Percentiles rank a stretch among this genome's conserved stretches.
phyloP scores from a whole-genome alignment of 305 asterid genomes.

The Solanum chacoense region DNA sequence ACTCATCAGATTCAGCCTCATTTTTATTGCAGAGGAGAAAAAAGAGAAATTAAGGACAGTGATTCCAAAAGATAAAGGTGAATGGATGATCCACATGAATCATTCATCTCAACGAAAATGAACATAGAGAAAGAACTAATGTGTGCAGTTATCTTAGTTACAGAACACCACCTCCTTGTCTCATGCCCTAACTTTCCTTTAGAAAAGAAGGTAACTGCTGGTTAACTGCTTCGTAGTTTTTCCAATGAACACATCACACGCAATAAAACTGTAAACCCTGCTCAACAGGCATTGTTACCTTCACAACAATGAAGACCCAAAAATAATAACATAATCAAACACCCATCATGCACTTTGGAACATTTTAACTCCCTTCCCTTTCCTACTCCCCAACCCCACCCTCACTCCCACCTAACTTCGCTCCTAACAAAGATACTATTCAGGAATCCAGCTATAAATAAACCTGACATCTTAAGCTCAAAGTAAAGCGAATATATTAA shows the following conservation, averaged over 20 bases:
- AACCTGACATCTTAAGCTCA: background rate
- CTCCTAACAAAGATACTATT: background rate
- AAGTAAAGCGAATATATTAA: background rate
- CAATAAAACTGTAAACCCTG: background rate
- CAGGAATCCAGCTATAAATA: background rate
- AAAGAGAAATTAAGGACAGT: background rate
- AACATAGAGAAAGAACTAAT: background rate
- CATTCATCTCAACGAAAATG: background rate
- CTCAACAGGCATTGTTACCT: background rate
- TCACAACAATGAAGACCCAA: background rate
- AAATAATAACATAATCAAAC: background rate
- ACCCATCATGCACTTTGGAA: background rate
- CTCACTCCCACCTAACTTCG: background rate
- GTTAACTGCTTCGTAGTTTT: background rate
- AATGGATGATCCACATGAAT: background rate
- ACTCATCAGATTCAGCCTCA: slow-evolving; percentile 2
- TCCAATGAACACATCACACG: background rate
- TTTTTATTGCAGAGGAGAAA: background rate
- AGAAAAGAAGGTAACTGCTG: background rate
- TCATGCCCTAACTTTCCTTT: background rate
- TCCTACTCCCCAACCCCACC: background rate
- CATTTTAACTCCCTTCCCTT: background rate
- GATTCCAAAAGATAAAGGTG: background rate
- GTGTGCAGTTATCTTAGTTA: background rate
- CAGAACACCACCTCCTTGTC: background rate